Evolutionary conservation across 257 asterid genomes (phyloP).

Genomic region (Prunella vulgaris): DNA sequence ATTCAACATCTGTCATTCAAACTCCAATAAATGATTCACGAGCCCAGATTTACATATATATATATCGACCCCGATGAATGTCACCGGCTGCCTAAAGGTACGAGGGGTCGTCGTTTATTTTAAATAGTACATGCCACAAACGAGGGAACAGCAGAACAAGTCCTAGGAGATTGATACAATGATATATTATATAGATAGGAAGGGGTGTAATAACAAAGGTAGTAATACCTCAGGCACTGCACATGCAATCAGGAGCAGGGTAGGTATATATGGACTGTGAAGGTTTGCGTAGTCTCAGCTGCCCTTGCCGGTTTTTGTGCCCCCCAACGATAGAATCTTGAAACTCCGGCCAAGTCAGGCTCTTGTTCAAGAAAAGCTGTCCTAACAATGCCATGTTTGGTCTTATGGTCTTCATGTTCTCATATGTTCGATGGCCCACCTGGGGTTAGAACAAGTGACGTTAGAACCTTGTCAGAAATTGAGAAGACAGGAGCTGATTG

Average conservation of each 20-base stretch:
- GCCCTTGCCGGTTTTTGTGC: conserved; percentile 80
- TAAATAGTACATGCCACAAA: conserved; percentile 22
- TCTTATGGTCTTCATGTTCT: conserved; percentile 71
- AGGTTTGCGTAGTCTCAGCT: conserved; percentile 62
- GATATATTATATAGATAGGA: background rate
- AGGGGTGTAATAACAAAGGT: background rate
- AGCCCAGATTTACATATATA: conserved; percentile 21
- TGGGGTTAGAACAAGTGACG: conserved; percentile 18
- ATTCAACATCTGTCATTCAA: conserved; percentile 17
- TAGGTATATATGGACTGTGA: conserved; percentile 77
- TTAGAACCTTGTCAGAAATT: too few species aligned
- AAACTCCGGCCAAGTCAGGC: conserved; percentile 71
- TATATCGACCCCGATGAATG: conserved; percentile 18
- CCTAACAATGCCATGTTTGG: conserved; percentile 89
- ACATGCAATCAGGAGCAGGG: conserved; percentile 98
- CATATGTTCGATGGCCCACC: conserved; percentile 82
- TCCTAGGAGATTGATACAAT: background rate
- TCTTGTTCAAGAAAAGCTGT: conserved; percentile 85
- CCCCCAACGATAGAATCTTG: conserved; percentile 62
- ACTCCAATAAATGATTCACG: conserved; percentile 12
- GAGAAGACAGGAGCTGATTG: background rate
- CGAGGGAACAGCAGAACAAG: conserved; percentile 5
- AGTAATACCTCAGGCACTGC: conserved; percentile 38
- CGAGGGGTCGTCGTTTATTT: conserved; percentile 25
- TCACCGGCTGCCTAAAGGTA: conserved; percentile 12